Conservation (phyloP, 805 yeast species). For the Metschnikowia picachoensis region DNA sequence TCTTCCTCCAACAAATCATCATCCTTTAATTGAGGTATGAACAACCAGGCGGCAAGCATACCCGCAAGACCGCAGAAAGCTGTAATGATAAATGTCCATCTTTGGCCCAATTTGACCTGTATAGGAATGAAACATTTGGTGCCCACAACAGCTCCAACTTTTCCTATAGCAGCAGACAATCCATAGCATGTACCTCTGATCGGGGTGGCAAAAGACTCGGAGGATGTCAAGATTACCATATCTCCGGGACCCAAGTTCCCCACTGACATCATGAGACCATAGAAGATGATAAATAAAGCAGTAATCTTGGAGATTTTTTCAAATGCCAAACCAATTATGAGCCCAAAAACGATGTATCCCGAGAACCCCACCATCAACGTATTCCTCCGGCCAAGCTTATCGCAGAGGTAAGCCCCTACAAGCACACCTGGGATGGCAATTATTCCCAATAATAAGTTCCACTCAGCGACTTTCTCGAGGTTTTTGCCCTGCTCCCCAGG, state of each 20-base stretch:
- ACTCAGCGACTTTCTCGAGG: slow-evolving; percentile 60
- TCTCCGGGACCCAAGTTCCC: slow-evolving; percentile 83
- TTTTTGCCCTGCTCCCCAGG: slow-evolving; percentile 27
- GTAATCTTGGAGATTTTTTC: slow-evolving; percentile 52
- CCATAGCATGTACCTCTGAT: slow-evolving; percentile 77
- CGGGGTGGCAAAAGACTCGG: slow-evolving; percentile 73
- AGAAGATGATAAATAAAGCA: slow-evolving; percentile 64
- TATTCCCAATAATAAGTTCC: slow-evolving; percentile 65
- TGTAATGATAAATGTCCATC: slow-evolving; percentile 77
- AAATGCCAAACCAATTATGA: slow-evolving; percentile 65
- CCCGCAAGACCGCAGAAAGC: slow-evolving; percentile 70
- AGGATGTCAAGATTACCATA: slow-evolving; percentile 59
- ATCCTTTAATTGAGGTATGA: slow-evolving; percentile 65
- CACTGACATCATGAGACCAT: slow-evolving; percentile 64
- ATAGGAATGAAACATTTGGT: slow-evolving; percentile 70
- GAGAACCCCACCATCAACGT: slow-evolving; percentile 67
- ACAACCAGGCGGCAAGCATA: slow-evolving; percentile 52
- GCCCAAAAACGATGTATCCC: slow-evolving; percentile 69
- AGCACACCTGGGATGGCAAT: slow-evolving; percentile 71
- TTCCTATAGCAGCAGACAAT: slow-evolving; percentile 73
- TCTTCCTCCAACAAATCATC: slow-evolving; percentile 69
- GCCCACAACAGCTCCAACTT: slow-evolving; percentile 83
- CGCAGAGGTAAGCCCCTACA: slow-evolving; percentile 63
- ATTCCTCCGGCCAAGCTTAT: slow-evolving; percentile 65
- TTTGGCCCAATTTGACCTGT: slow-evolving; percentile 56